These are phyloP conservation scores for Kwoniella pini DNA, from an alignment of 768 basidiomycete genomes.

Conservation along the genomic window DNA sequence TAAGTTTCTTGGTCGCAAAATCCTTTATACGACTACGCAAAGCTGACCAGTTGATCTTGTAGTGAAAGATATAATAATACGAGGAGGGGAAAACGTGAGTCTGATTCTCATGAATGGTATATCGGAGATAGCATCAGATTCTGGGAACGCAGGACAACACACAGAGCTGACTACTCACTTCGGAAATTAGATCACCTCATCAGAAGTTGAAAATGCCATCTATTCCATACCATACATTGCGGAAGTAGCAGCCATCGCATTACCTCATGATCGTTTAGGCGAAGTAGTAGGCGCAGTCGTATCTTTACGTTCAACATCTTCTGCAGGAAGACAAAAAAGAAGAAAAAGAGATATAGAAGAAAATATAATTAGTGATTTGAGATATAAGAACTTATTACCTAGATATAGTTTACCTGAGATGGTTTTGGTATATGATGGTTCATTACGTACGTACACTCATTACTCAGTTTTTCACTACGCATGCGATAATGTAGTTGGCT, in stretches of 20 bases:
- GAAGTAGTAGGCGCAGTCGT: conserved; percentile 43
- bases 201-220: conserved; percentile 46
- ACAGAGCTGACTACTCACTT: too few species aligned
- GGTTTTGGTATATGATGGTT: conserved; percentile 27
- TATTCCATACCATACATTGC: conserved; percentile 33
- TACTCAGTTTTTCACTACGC: too few species aligned
- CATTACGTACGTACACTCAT: conserved; percentile 30
- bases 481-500: neutral
- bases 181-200: conserved; percentile 43
- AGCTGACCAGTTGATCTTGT: neutral
- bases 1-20: conserved; percentile 11
- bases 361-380: conserved; percentile 20
- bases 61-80: conserved; percentile 51
- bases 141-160: neutral
- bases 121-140: neutral
- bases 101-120: neutral
- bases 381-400: conserved; percentile 21
- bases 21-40: neutral
- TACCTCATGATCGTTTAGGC: conserved; percentile 38
- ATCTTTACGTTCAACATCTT: conserved; percentile 16
- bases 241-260: conserved; percentile 40
- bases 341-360: conserved; percentile 15
- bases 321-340: neutral
- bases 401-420: conserved; percentile 28
- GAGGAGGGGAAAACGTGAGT: conserved; percentile 49